These are phyloP conservation scores for Neospermospora avenae DNA, from an alignment of 2,329 filamentous ascomycete genomes.

Conservation along the genomic window DNA sequence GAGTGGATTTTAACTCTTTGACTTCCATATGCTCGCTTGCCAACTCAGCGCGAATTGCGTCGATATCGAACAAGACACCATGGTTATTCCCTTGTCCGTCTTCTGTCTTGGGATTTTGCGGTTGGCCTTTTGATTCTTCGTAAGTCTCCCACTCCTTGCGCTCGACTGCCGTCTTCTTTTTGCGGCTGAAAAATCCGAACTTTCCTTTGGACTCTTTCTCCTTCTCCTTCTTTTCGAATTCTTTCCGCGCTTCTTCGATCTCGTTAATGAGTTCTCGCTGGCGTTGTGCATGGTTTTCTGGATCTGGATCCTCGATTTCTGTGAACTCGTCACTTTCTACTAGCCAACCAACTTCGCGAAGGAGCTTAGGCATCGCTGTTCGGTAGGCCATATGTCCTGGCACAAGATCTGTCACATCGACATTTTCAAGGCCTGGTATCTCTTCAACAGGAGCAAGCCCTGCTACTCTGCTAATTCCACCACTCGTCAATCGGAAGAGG, in stretches of 20 bases:
- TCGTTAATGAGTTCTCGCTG: slow-evolving; percentile 94
- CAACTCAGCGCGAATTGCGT: slow-evolving; percentile 85
- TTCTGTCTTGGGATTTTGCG: slow-evolving; percentile 14
- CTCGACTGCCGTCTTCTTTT: slow-evolving; percentile 66
- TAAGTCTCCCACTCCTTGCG: slow-evolving; percentile 96
- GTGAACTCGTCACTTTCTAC: slow-evolving; percentile 92
- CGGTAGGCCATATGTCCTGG: slow-evolving; percentile 97
- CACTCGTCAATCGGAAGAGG: slow-evolving; percentile 89
- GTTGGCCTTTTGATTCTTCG: slow-evolving; percentile 63
- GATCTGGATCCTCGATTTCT: slow-evolving; percentile 96
- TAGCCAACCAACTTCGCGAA: slow-evolving; percentile 85
- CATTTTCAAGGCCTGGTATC: slow-evolving; percentile 81
- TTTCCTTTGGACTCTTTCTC: slow-evolving; percentile 54
- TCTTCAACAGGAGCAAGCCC: slow-evolving; percentile 75
- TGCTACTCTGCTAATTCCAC: slow-evolving; percentile 84
- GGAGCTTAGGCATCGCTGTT: slow-evolving; percentile 80
- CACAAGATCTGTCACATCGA: slow-evolving; percentile 82
- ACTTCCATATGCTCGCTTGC: slow-evolving; percentile 57
- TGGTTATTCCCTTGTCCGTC: slow-evolving; percentile 35
- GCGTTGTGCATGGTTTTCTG: slow-evolving; percentile 82
- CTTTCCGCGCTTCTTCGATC: slow-evolving; percentile 88
- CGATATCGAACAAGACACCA: slow-evolving; percentile 83
- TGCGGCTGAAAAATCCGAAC: slow-evolving; percentile 78
- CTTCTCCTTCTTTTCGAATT: slow-evolving; percentile 74
- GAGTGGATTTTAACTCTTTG: slow-evolving; percentile 79